phyloP scores from a whole-genome alignment of 2,329 filamentous ascomycete genomes.

The Neonectria faginata region DNA sequence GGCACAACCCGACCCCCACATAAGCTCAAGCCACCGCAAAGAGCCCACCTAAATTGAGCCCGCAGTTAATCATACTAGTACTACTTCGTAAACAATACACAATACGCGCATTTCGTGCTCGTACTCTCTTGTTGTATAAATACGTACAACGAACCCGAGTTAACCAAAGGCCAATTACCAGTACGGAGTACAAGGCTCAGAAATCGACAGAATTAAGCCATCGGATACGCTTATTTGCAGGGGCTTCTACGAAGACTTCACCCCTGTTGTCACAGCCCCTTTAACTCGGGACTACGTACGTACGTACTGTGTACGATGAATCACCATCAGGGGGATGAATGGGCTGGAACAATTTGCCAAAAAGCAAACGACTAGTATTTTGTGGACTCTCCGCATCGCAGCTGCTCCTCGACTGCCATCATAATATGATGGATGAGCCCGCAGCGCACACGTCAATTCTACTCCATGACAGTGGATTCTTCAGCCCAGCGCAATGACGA shows the following conservation, averaged over 20 bases:
- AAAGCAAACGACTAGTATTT: slow-evolving; percentile 45
- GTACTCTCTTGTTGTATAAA: not conserved
- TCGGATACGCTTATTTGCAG: not conserved
- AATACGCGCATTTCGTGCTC: slow-evolving; percentile 4
- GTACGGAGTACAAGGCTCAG: too few relatives aligned
- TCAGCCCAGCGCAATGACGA: slow-evolving; percentile 33
- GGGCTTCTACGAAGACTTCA: not conserved
- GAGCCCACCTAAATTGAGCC: not conserved
- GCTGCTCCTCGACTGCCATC: slow-evolving; percentile 35
- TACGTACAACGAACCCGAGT: not conserved
- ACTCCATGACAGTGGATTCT: slow-evolving; percentile 41
- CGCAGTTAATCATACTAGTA: not conserved
- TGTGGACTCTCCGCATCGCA: slow-evolving; percentile 40
- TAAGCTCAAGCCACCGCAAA: slow-evolving; percentile 16
- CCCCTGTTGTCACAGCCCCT: not conserved
- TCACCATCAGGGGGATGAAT: slow-evolving; percentile 2
- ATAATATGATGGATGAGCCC: slow-evolving; percentile 31
- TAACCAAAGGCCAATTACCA: too few relatives aligned
- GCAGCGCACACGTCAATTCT: slow-evolving; percentile 41
- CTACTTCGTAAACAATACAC: not conserved
- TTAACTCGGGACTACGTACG: not conserved
- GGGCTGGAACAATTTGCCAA: slow-evolving; percentile 23
- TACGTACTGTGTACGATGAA: not conserved
- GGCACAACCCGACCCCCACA: slow-evolving; percentile 24
- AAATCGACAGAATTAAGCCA: not conserved